phyloP scores from a whole-genome alignment of 2,329 filamentous ascomycete species.

The Hypoxylon sp. region DNA sequence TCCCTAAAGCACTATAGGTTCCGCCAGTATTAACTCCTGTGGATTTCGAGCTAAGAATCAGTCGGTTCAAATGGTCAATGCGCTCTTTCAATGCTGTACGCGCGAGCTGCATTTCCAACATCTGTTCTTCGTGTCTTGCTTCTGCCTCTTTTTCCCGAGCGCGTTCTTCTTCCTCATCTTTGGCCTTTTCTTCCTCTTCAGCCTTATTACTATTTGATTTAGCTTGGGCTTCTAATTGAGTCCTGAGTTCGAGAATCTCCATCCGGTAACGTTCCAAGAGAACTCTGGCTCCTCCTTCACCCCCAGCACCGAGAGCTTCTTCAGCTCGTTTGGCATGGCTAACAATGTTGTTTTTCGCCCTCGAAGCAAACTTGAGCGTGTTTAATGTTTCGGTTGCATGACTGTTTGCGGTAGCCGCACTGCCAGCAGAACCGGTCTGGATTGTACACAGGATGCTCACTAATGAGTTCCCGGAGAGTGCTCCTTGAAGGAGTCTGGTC shows the following conservation, averaged over 20 bases:
- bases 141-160: conserved; percentile 84
- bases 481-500: conserved; percentile 91
- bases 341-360: conserved; percentile 97
- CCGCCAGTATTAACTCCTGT: conserved; percentile 89
- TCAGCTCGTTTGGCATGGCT: conserved; percentile 96
- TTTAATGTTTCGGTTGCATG: conserved; percentile 93
- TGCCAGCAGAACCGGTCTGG: conserved; percentile 84
- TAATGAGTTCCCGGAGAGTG: conserved; percentile 91
- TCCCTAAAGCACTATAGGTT: conserved; percentile 77
- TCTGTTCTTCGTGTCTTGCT: conserved; percentile 93
- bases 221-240: conserved; percentile 86
- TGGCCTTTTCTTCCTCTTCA: conserved; percentile 73
- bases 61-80: conserved; percentile 94
- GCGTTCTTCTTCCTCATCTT: conserved; percentile 79
- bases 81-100: conserved; percentile 96
- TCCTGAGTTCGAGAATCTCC: conserved; percentile 87
- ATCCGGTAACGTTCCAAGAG: conserved; percentile 93
- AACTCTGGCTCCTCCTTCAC: conserved; percentile 89
- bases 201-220: conserved; percentile 75
- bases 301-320: conserved; percentile 83
- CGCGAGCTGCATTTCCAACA: conserved; percentile 98
- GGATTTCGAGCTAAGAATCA: conserved; percentile 96
- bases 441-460: conserved; percentile 99
- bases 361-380: conserved; percentile 95
- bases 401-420: conserved; percentile 76